phyloP scores from a whole-genome alignment of 2,329 filamentous ascomycete genomes.

The Sporothrix protearum region DNA sequence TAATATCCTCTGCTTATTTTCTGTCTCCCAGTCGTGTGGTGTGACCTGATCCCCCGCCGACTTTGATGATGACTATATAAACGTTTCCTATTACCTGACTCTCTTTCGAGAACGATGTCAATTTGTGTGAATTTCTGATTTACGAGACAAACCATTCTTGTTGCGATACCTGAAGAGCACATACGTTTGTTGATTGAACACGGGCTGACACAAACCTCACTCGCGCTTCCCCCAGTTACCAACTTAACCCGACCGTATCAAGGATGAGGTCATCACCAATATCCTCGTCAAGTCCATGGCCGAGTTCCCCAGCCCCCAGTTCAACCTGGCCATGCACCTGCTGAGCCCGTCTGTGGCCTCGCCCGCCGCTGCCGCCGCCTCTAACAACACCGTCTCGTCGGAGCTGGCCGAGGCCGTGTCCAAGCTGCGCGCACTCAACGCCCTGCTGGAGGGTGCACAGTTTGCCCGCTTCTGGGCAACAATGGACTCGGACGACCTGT shows the following conservation, averaged over 20 bases:
- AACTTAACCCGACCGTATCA: constrained; percentile 97
- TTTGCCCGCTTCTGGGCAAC: constrained; percentile 92
- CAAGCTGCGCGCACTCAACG: constrained; percentile 81
- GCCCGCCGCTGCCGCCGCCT: constrained; percentile 56
- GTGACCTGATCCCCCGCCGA: constrained; percentile 19
- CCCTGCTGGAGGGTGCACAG: constrained; percentile 82
- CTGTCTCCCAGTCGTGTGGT: neutral
- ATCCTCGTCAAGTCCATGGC: constrained; percentile 97
- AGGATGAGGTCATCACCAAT: constrained; percentile 97
- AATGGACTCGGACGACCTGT: constrained; percentile 88
- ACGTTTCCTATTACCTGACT: constrained; percentile 99
- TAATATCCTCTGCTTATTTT: neutral
- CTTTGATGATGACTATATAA: constrained; percentile 71
- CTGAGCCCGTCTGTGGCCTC: constrained; percentile 75
- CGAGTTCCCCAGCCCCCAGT: constrained; percentile 94
- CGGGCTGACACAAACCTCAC: neutral
- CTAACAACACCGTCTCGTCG: constrained; percentile 39
- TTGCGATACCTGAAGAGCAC: neutral
- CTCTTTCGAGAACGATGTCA: constrained; percentile 61
- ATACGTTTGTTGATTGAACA: neutral
- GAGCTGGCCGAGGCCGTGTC: constrained; percentile 86
- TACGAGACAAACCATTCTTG: constrained; percentile 5
- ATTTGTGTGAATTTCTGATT: constrained; percentile 49
- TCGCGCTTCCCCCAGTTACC: constrained; percentile 63
- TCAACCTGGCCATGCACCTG: constrained; percentile 88